Evolutionary conservation across 140 eudicot species (phyloP).

Genomic region (Senecio squalidus): DNA sequence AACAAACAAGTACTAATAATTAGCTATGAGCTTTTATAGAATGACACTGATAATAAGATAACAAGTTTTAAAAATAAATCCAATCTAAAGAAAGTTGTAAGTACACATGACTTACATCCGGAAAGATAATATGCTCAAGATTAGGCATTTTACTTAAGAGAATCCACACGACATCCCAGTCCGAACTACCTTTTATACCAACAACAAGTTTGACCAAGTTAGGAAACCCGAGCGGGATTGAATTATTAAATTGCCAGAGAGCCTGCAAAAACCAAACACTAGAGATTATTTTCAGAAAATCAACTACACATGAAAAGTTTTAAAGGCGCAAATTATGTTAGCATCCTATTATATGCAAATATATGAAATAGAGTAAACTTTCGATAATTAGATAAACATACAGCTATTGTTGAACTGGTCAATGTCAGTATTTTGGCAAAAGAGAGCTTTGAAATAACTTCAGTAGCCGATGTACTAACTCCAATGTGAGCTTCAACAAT

Average conservation of each 20-base stretch:
- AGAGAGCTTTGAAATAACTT: background rate
- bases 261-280: background rate
- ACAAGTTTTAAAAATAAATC: background rate
- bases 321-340: no score
- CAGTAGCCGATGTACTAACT: background rate
- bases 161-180: slow-evolving; percentile 6
- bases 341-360: background rate
- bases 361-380: background rate
- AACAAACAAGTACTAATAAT: background rate
- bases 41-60: background rate
- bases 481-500: slow-evolving; percentile 17
- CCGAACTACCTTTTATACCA: background rate
- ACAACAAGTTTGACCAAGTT: slow-evolving; percentile 2
- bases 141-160: slow-evolving; percentile 19
- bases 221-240: background rate
- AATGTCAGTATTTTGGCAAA: background rate
- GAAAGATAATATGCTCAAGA: slow-evolving; percentile 26
- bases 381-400: background rate
- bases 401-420: background rate
- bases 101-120: background rate
- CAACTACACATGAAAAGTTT: background rate
- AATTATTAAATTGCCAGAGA: background rate
- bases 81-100: background rate
- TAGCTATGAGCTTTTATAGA: background rate
- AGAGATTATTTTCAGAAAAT: background rate